A percentile compares a stretch with the other conserved stretches of the same genome.
Conservation (phyloP, 176 grass and related monocot genomes). For the Cymbopogon citratus region DNA sequence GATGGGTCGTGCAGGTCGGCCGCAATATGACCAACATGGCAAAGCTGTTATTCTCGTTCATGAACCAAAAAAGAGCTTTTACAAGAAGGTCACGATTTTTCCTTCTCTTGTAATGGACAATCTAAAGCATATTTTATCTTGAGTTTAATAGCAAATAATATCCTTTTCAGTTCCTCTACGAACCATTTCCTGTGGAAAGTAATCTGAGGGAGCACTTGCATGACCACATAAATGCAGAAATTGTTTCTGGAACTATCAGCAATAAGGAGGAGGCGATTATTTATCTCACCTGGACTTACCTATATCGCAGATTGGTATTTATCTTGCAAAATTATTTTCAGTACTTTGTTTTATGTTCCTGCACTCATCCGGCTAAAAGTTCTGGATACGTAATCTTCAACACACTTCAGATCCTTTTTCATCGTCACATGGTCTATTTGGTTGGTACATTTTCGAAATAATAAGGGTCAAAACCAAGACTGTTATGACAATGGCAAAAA, state of each 20-base stretch:
- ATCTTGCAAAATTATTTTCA: constrained; percentile 22
- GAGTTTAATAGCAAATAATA: constrained; percentile 27
- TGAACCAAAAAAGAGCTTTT: constrained; percentile 99
- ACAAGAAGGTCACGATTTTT: constrained; percentile 75
- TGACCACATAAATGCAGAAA: constrained; percentile 97
- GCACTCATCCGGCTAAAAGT: not conserved
- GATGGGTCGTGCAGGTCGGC: constrained; percentile 97
- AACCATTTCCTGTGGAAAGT: constrained; percentile 97
- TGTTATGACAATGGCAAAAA: not conserved
- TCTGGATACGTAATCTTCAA: not conserved
- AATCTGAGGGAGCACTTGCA: constrained; percentile 93
- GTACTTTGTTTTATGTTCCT: constrained; percentile 10
- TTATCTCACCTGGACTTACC: constrained; percentile 98
- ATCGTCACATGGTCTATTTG: constrained; percentile 3
- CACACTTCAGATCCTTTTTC: not conserved
- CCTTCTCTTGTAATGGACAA: constrained; percentile 14
- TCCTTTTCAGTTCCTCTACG: constrained; percentile 84
- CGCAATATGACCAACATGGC: constrained; percentile 96
- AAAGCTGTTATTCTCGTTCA: constrained; percentile 99
- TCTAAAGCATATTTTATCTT: constrained; percentile 29
- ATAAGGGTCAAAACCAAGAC: not conserved
- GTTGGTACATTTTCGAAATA: not conserved
- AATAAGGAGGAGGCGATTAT: constrained; percentile 94
- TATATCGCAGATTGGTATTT: constrained; percentile 88
- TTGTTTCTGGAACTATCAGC: constrained; percentile 86